Evolutionary conservation across 768 basidiomycete genomes (phyloP).

Genomic region (Tricholoma hemisulphureum): DNA sequence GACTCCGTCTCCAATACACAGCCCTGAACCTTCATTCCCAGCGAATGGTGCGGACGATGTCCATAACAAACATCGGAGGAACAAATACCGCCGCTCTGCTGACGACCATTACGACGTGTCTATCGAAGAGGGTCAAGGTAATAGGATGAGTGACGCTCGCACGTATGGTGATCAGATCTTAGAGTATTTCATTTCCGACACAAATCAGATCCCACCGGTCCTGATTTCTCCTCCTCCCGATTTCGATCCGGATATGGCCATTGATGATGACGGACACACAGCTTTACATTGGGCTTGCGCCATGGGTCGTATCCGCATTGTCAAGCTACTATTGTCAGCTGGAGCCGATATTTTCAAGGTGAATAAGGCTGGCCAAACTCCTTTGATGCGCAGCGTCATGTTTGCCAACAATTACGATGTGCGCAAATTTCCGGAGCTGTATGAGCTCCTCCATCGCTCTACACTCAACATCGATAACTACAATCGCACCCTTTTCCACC

Average conservation of each 20-base stretch:
- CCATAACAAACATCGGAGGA: conserved; percentile 39
- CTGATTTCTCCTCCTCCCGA: conserved; percentile 86
- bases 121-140: conserved; percentile 46
- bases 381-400: conserved; percentile 98
- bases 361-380: conserved; percentile 95
- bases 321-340: conserved; percentile 89
- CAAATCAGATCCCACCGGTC: conserved; percentile 83
- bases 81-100: conserved; percentile 45
- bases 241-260: conserved; percentile 93
- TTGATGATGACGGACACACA: conserved; percentile 98
- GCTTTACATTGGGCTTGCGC: conserved; percentile 98
- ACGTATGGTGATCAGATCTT: conserved; percentile 95
- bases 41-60: conserved; percentile 42
- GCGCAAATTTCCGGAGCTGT: conserved; percentile 96
- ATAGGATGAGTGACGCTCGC: conserved; percentile 52
- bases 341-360: conserved; percentile 97
- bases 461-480: conserved; percentile 98
- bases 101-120: conserved; percentile 46
- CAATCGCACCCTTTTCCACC: conserved; percentile 97
- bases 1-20: conserved; percentile 85
- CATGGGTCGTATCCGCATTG: conserved; percentile 95
- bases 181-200: conserved; percentile 98
- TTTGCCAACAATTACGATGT: conserved; percentile 99
- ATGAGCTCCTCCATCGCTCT: conserved; percentile 95
- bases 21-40: conserved; percentile 47